phyloP scores from a whole-genome alignment of 2,329 filamentous ascomycete genomes.

The Raffaelea ambrosiae region DNA sequence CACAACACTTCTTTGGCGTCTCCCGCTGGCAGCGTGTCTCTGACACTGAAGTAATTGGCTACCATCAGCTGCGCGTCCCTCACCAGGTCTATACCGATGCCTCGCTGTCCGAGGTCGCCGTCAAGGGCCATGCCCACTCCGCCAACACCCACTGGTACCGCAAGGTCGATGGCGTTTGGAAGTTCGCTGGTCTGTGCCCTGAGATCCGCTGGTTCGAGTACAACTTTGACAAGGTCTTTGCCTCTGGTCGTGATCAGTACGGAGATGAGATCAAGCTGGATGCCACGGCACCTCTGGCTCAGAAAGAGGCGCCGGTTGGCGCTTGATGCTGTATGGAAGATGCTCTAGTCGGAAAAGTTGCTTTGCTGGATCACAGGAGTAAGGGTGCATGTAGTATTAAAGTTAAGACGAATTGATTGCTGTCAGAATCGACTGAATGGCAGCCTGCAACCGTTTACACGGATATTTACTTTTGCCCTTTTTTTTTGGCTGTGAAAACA shows the following conservation, averaged over 20 bases:
- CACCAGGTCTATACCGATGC: conserved; percentile 51
- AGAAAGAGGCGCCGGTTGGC: too few relatives aligned
- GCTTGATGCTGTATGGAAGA: too few relatives aligned
- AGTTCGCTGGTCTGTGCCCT: conserved; percentile 48
- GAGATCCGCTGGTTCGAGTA: conserved; percentile 49
- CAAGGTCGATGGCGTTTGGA: conserved; percentile 52
- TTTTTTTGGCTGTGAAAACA: too few relatives aligned
- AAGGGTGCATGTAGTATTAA: too few relatives aligned
- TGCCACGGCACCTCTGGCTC: too few relatives aligned
- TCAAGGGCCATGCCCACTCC: conserved; percentile 53
- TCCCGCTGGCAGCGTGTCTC: conserved; percentile 49
- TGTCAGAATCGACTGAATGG: too few relatives aligned
- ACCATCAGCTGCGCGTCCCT: conserved; percentile 53
- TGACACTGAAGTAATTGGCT: conserved; percentile 50
- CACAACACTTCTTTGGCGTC: conserved; percentile 56
- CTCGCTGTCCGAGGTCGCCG: conserved; percentile 28
- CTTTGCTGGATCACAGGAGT: too few relatives aligned
- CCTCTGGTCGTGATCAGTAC: conserved; percentile 14
- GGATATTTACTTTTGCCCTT: too few relatives aligned
- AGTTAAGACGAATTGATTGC: too few relatives aligned
- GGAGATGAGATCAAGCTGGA: conserved; percentile 2
- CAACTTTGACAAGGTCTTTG: conserved; percentile 32
- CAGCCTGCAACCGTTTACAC: too few relatives aligned
- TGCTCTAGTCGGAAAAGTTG: too few relatives aligned
- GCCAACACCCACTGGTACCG: conserved; percentile 49